These are phyloP conservation scores for Penicillium mononematosum DNA, from an alignment of 495 filamentous ascomycete genomes.

Conservation along the genomic window DNA sequence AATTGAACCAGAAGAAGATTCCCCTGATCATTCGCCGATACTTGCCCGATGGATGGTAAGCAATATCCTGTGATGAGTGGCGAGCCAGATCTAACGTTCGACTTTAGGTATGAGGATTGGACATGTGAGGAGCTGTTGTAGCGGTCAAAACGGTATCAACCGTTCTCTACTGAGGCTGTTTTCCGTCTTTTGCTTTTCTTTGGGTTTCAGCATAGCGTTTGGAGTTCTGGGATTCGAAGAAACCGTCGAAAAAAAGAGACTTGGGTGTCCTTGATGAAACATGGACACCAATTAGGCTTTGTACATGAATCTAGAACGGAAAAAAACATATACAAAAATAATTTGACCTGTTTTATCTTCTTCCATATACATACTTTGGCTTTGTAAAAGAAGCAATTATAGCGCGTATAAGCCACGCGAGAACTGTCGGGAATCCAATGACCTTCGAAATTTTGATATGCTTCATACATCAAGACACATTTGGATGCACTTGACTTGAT, in stretches of 20 bases:
- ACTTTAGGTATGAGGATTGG: constrained; percentile 92
- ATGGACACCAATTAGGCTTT: constrained; percentile 10
- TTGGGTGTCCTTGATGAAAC: constrained; percentile 11
- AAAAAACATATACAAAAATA: constrained; percentile 22
- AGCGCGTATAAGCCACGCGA: constrained; percentile 19
- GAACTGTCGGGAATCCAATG: not conserved
- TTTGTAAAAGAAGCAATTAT: not conserved
- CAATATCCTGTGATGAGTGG: constrained; percentile 13
- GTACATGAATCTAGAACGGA: constrained; percentile 27
- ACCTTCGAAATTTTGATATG: not conserved
- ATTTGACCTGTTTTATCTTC: constrained; percentile 14
- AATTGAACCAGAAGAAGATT: constrained; percentile 97
- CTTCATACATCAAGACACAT: not conserved
- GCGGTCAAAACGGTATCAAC: constrained; percentile 1
- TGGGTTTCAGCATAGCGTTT: constrained; percentile 47
- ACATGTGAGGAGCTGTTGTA: constrained; percentile 90
- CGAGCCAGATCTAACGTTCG: constrained; percentile 4
- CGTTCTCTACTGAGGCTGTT: constrained; percentile 13
- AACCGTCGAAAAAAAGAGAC: constrained; percentile 18
- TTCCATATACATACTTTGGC: not conserved
- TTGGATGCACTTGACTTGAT: not conserved
- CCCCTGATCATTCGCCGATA: constrained; percentile 92
- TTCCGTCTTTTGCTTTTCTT: constrained; percentile 22
- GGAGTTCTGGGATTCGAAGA: constrained; percentile 34
- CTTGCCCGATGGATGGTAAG: constrained; percentile 94